Conservation (phyloP, 495 filamentous ascomycete species). For the Wilcoxina mikolae region DNA sequence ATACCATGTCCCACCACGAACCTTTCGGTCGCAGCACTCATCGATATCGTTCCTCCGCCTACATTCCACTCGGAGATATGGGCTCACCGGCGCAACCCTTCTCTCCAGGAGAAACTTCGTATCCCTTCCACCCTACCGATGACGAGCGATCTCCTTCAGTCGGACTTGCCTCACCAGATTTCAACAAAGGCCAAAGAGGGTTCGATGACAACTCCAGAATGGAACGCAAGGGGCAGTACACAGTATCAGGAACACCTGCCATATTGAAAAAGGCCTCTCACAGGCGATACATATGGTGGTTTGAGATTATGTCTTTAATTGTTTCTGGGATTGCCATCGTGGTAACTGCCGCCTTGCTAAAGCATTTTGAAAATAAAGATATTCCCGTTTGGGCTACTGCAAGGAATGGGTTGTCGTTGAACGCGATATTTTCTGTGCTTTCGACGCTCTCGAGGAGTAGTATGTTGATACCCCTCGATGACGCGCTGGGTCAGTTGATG, state of each 20-base stretch:
- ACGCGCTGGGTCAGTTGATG: conserved; percentile 25
- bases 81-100: not conserved
- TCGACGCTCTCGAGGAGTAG: conserved; percentile 19
- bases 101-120: not conserved
- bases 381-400: not conserved
- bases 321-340: not conserved
- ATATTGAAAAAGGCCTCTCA: not conserved
- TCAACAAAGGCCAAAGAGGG: not conserved
- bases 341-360: not conserved
- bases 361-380: not conserved
- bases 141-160: not conserved
- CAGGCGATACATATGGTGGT: not conserved
- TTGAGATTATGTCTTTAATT: not conserved
- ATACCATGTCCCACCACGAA: no score
- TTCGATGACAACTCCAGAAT: not conserved
- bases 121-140: not conserved
- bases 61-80: not conserved
- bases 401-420: conserved; percentile 14
- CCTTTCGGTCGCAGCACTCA: no score
- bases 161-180: not conserved
- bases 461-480: conserved; percentile 18
- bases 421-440: conserved; percentile 16
- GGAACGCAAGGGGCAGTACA: not conserved
- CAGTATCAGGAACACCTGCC: not conserved
- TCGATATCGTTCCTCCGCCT: no score